Percentiles rank a stretch among this genome's conserved stretches.
phyloP scores from a whole-genome alignment of 805 yeast species.

The Naumovozyma dairenensis region DNA sequence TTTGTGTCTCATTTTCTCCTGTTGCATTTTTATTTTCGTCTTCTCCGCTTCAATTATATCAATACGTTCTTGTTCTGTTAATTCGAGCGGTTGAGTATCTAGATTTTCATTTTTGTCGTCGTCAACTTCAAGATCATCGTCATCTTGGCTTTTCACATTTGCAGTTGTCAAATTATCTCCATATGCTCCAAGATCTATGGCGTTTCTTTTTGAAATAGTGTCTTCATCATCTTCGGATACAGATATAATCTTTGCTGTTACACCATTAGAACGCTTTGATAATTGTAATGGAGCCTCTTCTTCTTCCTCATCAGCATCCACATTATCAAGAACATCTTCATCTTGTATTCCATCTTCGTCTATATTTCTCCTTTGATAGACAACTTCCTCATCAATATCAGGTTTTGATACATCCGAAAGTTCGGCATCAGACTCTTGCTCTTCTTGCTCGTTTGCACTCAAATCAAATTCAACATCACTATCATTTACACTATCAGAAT shows the following conservation, averaged over 20 bases:
- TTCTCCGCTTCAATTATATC: constrained; percentile 16
- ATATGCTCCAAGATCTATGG: constrained; percentile 23
- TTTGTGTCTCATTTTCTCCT: constrained; percentile 22
- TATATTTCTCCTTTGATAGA: constrained; percentile 13
- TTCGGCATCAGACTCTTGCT: constrained; percentile 9
- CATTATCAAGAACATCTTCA: constrained; percentile 15
- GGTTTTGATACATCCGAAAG: constrained; percentile 4
- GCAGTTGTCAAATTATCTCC: constrained; percentile 15
- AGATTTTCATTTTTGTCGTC: constrained; percentile 4
- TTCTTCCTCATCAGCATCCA: constrained; percentile 21
- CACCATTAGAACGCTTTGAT: background rate
- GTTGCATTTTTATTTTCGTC: constrained; percentile 18
- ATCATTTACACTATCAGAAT: too few species aligned
- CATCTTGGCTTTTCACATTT: background rate
- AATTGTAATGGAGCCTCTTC: background rate
- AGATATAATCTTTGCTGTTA: background rate
- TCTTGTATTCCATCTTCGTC: constrained; percentile 11
- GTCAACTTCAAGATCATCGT: background rate
- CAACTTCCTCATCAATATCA: constrained; percentile 19
- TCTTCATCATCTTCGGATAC: constrained; percentile 5
- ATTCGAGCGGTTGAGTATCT: constrained; percentile 6
- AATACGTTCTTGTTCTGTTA: constrained; percentile 13
- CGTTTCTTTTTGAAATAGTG: constrained; percentile 5
- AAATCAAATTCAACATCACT: constrained; percentile 9
- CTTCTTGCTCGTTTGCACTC: constrained; percentile 18